These are phyloP conservation scores for Acanthamoeba comandoni DNA, from an alignment of 208 protist genomes.

Conservation along the genomic window DNA sequence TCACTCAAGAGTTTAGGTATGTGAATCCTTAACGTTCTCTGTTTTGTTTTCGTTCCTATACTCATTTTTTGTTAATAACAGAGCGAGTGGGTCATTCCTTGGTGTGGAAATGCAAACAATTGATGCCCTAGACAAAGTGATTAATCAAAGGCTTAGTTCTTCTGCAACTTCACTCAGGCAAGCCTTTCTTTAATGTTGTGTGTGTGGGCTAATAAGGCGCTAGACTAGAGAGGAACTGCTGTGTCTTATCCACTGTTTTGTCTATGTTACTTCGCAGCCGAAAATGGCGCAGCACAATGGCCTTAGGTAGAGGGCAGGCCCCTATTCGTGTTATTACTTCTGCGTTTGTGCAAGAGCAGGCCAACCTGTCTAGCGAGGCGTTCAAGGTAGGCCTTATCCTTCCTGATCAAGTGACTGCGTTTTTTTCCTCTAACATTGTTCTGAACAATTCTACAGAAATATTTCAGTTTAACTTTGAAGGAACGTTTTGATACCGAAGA, in stretches of 20 bases:
- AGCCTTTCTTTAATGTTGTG: no score
- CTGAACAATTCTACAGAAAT: constrained; percentile 56
- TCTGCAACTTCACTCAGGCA: no score
- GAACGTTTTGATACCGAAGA: constrained; percentile 67
- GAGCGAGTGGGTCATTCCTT: constrained; percentile 49
- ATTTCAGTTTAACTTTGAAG: constrained; percentile 50
- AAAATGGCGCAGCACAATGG: no score
- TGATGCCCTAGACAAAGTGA: constrained; percentile 68
- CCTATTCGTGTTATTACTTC: no score
- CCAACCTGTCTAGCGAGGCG: constrained; percentile 39
- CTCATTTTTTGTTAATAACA: not conserved
- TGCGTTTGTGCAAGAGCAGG: not conserved
- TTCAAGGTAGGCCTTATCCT: constrained; percentile 41
- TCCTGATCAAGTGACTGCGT: not conserved
- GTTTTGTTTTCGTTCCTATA: not conserved
- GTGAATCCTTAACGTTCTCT: not conserved
- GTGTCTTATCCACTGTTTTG: no score
- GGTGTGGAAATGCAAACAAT: constrained; percentile 71
- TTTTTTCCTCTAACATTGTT: not conserved
- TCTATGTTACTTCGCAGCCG: no score
- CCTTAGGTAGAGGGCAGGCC: no score
- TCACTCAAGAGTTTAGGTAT: constrained; percentile 67
- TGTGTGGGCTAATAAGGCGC: no score
- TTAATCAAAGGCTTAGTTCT: constrained; percentile 35
- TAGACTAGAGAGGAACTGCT: no score